Base-by-base conservation (phyloP, 1,284 basidiomycete species). In the Exobasidium rhododendri region DNA sequence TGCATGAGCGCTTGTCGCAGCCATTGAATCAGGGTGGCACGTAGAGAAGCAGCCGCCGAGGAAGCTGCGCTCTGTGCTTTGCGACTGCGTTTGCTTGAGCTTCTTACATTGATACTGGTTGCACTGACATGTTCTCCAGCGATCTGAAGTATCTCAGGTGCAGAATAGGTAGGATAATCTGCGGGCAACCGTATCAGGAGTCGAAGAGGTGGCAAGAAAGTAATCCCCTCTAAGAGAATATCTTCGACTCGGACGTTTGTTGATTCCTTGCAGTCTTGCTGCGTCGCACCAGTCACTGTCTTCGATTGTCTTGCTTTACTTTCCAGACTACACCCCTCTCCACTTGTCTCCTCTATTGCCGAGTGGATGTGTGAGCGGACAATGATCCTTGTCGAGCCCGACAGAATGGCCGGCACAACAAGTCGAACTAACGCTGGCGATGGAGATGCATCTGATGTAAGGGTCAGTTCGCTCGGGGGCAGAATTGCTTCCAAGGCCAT, bases 401-500 rank as follows among this genome's bases (percentile, higher is more conserved):
- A n/a, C 24, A 51, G 44, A 30, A 2, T 17, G 11, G 29, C 30
- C 4, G 46, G 26, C 7, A 51, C 26, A 2, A 14, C 17, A 26
- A 58, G 29, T 6, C 6, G 22, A 4, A 44, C 54, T 2, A 29
- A 3, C 10, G 46, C 14, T 17, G 57, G 26, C n/a, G n/a, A n/a
- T 51, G 22, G 5, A 4, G 52, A 22, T 54, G 49, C 11, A 47
- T 10, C 24, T 20, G 11, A 7, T 10, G 46, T 6, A 10, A 47
- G 10, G 22, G 28, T 40, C 11, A 58, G 13, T 17, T 29, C n/a
- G 10, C 17, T 45, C n/a, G 35, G 20, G n/a, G 52, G 32, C 22
- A 50, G 43, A 44, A 62, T 62, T 20, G 60, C 59, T 43, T 61
- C 52, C 28, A 62, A 50, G 22, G 60, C 60, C 55, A 62, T 17